Percentiles rank a stretch among this genome's conserved stretches.
These are phyloP conservation scores for Trichoderma polysporum DNA, from an alignment of 2,329 filamentous ascomycete genomes.

Conservation along the genomic window DNA sequence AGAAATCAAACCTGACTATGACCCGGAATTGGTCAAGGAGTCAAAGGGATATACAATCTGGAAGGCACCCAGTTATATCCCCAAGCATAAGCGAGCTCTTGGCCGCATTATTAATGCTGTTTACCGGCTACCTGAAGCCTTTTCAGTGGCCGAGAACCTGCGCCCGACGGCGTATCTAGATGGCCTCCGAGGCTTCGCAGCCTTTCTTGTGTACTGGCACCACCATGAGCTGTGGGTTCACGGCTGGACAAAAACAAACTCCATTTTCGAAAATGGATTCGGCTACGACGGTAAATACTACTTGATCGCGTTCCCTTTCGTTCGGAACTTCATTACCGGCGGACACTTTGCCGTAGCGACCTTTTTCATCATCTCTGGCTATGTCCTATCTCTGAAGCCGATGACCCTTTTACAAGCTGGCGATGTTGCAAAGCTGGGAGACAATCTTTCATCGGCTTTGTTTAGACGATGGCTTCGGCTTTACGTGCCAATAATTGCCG, in stretches of 20 bases:
- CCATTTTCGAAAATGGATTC: conserved; percentile 53
- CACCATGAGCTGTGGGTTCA: conserved; percentile 62
- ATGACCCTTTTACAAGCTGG: conserved; percentile 46
- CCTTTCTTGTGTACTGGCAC: conserved; percentile 64
- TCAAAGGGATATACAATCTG: conserved; percentile 28
- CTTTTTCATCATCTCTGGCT: conserved; percentile 60
- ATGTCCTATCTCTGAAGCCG: conserved; percentile 53
- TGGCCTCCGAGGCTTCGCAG: conserved; percentile 65
- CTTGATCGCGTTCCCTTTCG: conserved; percentile 53
- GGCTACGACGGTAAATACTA: conserved; percentile 50
- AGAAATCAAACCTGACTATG: conserved; percentile 28
- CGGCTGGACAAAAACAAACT: conserved; percentile 36
- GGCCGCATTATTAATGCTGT: conserved; percentile 12
- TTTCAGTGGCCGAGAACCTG: conserved; percentile 29
- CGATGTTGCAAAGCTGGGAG: conserved; percentile 42
- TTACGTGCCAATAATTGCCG: conserved; percentile 52
- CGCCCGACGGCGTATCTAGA: conserved; percentile 59
- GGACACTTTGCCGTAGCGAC: conserved; percentile 59
- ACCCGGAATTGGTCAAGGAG: conserved; percentile 24
- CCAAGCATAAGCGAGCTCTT: conserved; percentile 4
- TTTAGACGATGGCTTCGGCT: conserved; percentile 52
- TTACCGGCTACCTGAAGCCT: background rate
- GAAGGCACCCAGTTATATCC: conserved; percentile 28
- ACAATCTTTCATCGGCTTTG: conserved; percentile 47
- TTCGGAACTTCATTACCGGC: conserved; percentile 61